Percentiles rank a stretch among this genome's conserved stretches.
Evolutionary conservation across 768 basidiomycete species (phyloP).

Genomic region (Boletus sensibilis): DNA sequence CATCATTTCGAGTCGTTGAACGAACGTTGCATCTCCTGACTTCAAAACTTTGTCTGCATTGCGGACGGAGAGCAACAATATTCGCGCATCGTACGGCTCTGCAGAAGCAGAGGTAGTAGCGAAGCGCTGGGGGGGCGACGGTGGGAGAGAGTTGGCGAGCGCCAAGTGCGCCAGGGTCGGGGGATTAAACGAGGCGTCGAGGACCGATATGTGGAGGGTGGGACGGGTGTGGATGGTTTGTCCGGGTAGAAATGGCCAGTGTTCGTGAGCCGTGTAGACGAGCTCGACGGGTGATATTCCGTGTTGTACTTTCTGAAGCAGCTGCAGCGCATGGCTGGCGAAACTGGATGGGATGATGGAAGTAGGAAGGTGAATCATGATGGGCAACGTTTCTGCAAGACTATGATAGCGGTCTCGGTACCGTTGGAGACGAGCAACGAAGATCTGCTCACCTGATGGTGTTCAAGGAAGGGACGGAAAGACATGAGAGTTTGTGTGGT

Average conservation of each 20-base stretch:
- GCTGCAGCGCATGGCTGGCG: slow-evolving; percentile 18
- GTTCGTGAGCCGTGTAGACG: slow-evolving; percentile 55
- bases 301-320: slow-evolving; percentile 40
- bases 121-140: slow-evolving; percentile 14
- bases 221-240: slow-evolving; percentile 4
- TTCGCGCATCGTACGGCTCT: slow-evolving; percentile 60
- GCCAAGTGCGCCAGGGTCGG: slow-evolving; percentile 84
- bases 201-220: slow-evolving; percentile 59
- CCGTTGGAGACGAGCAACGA: not conserved
- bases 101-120: not conserved
- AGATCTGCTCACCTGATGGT: slow-evolving; percentile 1
- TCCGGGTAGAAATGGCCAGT: slow-evolving; percentile 58
- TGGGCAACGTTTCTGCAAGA: not conserved
- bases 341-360: slow-evolving; percentile 17
- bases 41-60: slow-evolving; percentile 84
- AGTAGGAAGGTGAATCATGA: slow-evolving; percentile 8
- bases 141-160: slow-evolving; percentile 51
- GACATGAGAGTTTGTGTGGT: not conserved
- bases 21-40: slow-evolving; percentile 66
- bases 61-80: slow-evolving; percentile 79
- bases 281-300: slow-evolving; percentile 54
- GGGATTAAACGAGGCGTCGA: slow-evolving; percentile 94
- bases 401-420: not conserved
- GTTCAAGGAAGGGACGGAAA: not conserved
- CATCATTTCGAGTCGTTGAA: slow-evolving; percentile 91